Evolutionary conservation across 169 alveolate species (phyloP).

Genomic region (Miamiensis avidus): DNA sequence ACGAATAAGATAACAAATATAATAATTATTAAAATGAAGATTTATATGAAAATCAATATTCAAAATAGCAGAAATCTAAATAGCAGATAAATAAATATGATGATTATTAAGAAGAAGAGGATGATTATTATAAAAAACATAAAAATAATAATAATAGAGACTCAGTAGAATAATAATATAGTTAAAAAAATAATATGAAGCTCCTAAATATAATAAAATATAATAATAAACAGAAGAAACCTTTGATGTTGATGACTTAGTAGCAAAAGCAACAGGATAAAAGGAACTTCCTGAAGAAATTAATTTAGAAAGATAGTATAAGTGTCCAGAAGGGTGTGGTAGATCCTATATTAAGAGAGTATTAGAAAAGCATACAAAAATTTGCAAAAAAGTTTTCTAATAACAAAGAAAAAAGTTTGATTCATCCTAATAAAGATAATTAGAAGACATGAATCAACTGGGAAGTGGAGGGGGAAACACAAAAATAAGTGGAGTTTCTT

Average conservation of each 20-base stretch:
- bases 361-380: conserved; percentile 23
- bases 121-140: too few relatives aligned
- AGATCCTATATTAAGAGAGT: conserved; percentile 15
- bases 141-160: neutral
- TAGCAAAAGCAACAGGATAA: neutral
- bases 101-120: neutral
- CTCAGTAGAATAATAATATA: neutral
- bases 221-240: neutral
- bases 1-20: too few relatives aligned
- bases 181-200: neutral
- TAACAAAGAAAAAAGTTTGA: conserved; percentile 29
- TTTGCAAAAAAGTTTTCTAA: conserved; percentile 37
- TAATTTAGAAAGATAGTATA: conserved; percentile 4
- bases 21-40: too few relatives aligned
- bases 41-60: neutral
- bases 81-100: neutral
- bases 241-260: neutral
- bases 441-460: too few relatives aligned
- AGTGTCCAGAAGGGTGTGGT: conserved; percentile 43
- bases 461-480: too few relatives aligned
- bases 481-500: neutral
- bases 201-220: neutral
- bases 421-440: conserved; percentile 15
- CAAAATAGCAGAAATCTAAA: neutral
- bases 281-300: neutral